phyloP scores from a whole-genome alignment of 1,284 basidiomycete species.

The Ceratobasidium sp. region DNA sequence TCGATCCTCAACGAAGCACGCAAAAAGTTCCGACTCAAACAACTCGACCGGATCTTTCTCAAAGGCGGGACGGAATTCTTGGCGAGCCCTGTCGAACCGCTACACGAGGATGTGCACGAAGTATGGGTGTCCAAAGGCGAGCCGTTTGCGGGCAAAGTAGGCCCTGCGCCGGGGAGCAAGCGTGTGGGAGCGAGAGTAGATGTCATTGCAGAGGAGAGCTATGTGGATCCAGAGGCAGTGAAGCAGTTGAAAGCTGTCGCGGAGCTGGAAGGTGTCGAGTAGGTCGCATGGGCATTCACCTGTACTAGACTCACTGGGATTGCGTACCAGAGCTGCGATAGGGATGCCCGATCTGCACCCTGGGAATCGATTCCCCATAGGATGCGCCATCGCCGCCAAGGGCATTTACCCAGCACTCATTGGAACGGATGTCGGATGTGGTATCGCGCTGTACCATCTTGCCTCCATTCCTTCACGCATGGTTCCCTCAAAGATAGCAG shows the following conservation, averaged over 20 bases:
- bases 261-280: constrained; percentile 51
- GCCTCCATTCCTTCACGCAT: constrained; percentile 51
- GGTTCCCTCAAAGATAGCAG: constrained; percentile 52
- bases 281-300: not conserved
- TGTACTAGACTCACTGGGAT: not conserved
- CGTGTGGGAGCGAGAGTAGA: constrained; percentile 33
- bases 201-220: constrained; percentile 53
- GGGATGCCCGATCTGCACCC: constrained; percentile 59
- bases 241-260: constrained; percentile 54
- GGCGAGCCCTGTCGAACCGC: constrained; percentile 46
- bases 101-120: constrained; percentile 50
- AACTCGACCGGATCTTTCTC: constrained; percentile 53
- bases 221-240: constrained; percentile 55
- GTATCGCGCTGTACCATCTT: constrained; percentile 56
- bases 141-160: constrained; percentile 52
- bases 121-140: constrained; percentile 57
- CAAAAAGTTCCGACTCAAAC: constrained; percentile 57
- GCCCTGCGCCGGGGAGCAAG: constrained; percentile 15
- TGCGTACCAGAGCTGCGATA: constrained; percentile 50
- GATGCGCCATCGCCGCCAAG: constrained; percentile 55
- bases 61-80: constrained; percentile 53
- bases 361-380: constrained; percentile 55
- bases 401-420: constrained; percentile 58
- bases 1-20: constrained; percentile 55
- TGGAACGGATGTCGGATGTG: constrained; percentile 58